phyloP scores from a whole-genome alignment of 2,329 filamentous ascomycete genomes.

The Cyphellophora europaea region DNA sequence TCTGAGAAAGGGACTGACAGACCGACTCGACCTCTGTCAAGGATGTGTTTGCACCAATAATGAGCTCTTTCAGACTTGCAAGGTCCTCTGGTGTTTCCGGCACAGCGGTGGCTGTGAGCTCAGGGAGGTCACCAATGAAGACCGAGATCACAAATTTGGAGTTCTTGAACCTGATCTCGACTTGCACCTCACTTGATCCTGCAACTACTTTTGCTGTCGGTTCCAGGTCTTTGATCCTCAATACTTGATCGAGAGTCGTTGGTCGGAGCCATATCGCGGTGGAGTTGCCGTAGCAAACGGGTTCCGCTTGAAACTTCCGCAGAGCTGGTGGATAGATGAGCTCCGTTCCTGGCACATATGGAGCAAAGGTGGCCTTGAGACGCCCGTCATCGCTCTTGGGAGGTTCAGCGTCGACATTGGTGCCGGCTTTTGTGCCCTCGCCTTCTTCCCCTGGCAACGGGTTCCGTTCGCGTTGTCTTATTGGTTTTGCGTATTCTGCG shows the following conservation, averaged over 20 bases:
- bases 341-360: slow-evolving; percentile 78
- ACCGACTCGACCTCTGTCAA: slow-evolving; percentile 75
- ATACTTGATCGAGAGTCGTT: slow-evolving; percentile 64
- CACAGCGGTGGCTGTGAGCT: slow-evolving; percentile 65
- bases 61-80: slow-evolving; percentile 39
- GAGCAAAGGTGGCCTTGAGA: slow-evolving; percentile 58
- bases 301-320: slow-evolving; percentile 64
- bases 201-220: slow-evolving; percentile 80
- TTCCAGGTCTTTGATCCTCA: slow-evolving; percentile 72
- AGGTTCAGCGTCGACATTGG: slow-evolving; percentile 30
- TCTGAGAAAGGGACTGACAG: slow-evolving; percentile 58
- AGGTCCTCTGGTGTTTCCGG: slow-evolving; percentile 45
- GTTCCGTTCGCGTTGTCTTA: slow-evolving; percentile 12
- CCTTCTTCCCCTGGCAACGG: slow-evolving; percentile 22
- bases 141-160: slow-evolving; percentile 74
- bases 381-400: not conserved
- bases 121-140: slow-evolving; percentile 75
- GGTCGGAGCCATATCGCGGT: slow-evolving; percentile 76
- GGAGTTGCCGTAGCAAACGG: slow-evolving; percentile 78
- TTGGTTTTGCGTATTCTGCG: slow-evolving; percentile 2
- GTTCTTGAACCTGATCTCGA: slow-evolving; percentile 88
- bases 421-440: slow-evolving; percentile 41
- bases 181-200: slow-evolving; percentile 82
- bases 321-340: slow-evolving; percentile 78
- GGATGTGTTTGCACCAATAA: slow-evolving; percentile 75